A percentile compares a stretch with the other conserved stretches of the same genome.
Evolutionary conservation across 2,329 filamentous ascomycete genomes (phyloP).

Genomic region (Trichoderma sp.): DNA sequence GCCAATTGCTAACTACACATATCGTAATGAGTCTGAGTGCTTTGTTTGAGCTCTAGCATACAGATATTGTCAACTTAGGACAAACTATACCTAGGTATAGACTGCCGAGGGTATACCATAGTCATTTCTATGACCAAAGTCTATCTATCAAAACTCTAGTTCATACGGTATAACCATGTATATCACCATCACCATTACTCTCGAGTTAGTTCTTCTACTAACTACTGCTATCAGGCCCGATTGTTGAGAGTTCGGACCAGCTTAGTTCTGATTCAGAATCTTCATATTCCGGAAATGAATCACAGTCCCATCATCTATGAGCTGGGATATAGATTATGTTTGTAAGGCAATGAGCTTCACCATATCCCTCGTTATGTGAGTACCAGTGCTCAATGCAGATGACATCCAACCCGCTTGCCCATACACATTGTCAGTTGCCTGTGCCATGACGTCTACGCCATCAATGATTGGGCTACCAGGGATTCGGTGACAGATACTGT

Average conservation of each 20-base stretch:
- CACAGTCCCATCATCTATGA: not conserved
- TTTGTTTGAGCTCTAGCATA: too few relatives aligned
- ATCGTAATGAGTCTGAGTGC: too few relatives aligned
- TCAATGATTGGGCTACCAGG: too few relatives aligned
- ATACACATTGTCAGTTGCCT: too few relatives aligned
- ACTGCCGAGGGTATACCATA: not conserved
- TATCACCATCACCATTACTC: not conserved
- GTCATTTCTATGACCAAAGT: too few relatives aligned
- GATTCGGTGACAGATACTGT: too few relatives aligned
- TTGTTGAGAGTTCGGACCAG: not conserved
- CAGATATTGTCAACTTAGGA: too few relatives aligned
- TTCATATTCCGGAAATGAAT: not conserved
- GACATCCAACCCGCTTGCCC: too few relatives aligned
- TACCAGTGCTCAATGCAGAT: too few relatives aligned
- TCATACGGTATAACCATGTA: not conserved
- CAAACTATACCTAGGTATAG: too few relatives aligned
- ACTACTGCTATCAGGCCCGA: not conserved
- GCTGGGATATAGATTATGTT: not conserved
- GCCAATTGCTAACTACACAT: too few relatives aligned
- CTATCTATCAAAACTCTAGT: not conserved
- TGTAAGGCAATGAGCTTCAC: not conserved
- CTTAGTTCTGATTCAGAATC: not conserved
- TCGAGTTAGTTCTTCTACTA: not conserved
- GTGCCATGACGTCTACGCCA: too few relatives aligned
- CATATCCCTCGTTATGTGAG: not conserved